Percentiles rank a stretch among this genome's conserved stretches.
phyloP scores from a whole-genome alignment of 148 eudicot species.

The Diospyros kaki region DNA sequence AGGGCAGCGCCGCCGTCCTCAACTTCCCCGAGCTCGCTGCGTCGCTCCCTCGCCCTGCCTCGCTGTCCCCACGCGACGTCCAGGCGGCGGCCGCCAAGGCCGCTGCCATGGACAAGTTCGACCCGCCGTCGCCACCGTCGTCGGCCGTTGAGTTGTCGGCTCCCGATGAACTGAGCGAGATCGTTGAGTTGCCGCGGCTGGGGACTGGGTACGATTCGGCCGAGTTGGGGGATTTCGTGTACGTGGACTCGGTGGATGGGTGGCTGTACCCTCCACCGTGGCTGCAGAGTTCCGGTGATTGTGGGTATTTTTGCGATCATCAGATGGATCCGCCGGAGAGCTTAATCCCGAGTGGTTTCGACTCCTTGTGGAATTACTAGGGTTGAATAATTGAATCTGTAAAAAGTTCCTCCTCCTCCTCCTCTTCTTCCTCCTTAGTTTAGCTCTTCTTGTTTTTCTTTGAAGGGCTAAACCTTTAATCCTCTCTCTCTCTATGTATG shows the following conservation, averaged over 20 bases:
- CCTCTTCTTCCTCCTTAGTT: not conserved
- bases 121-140: conserved; percentile 26
- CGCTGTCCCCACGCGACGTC: conserved; percentile 59
- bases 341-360: conserved; percentile 26
- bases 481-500: not conserved
- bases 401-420: conserved; percentile 1
- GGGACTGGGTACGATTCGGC: conserved; percentile 34
- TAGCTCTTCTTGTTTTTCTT: conserved; percentile 23
- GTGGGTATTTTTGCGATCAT: conserved; percentile 15
- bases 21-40: conserved; percentile 72
- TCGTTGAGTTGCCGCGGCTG: conserved; percentile 70
- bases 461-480: conserved; percentile 21
- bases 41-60: conserved; percentile 56
- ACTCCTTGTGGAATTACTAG: conserved; percentile 51
- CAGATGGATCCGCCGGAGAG: conserved; percentile 21
- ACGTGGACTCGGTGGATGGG: conserved; percentile 35
- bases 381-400: conserved; percentile 3
- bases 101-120: conserved; percentile 63
- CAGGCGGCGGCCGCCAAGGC: conserved; percentile 89
- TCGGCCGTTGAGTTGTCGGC: conserved; percentile 24
- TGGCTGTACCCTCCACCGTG: conserved; percentile 50
- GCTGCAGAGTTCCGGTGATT: conserved; percentile 27
- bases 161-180: conserved; percentile 60
- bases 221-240: conserved; percentile 48
- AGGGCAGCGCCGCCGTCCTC: conserved; percentile 69